Evolutionary conservation across 2,329 filamentous ascomycete species (phyloP), one percentile per base, ranked within the genome.

Genomic region (Clonostachys rhizophaga): DNA sequence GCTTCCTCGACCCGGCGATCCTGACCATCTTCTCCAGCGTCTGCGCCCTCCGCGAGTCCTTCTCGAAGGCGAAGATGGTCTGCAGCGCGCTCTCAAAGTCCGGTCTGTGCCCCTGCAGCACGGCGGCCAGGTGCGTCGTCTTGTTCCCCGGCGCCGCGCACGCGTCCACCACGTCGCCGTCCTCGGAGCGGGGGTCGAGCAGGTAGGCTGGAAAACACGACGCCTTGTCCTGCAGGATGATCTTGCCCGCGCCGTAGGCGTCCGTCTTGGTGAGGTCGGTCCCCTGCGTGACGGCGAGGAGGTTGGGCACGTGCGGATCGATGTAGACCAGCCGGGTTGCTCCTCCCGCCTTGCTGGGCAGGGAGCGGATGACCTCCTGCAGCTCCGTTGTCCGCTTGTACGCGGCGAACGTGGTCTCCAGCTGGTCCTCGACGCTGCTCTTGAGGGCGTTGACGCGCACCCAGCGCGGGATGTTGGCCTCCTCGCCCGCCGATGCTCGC

Each of bases 141-240:
- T 99, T 99, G 66, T 99, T 99, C 6, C 94, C 94, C 2, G 94
- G 94, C 1, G 94, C 94, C 0, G 94, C 89, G 62, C 92, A 97
- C 0, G 89, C 89, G 65, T 99, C 94, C n/a, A 97, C 81, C 9
- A 95, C 73, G 58, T 94, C 83, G 20, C 89, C 89, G 53, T 86
- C 80, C 48, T 79, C 72, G 9, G 81, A 70, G 0, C 69, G 70
- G 1, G 87, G 83, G 45, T 95, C 76, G 0, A 99, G 72, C 4
- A 99, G 73, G 61, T 94, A 94, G 1, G 92, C 94, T 1, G 94
- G 94, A 59, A 99, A 96, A 61, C 94, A 99, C 1, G 91, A 96
- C 0, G 94, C 92, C 66, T 96, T 97, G 60, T 97, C 94, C 64
- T 99, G 94, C 20, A 97, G 72, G 50, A 97, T 96, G 46, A 97